These are phyloP conservation scores for Vitis vinifera DNA, from an alignment of 164 flowering plant genomes.

Conservation along the genomic window DNA sequence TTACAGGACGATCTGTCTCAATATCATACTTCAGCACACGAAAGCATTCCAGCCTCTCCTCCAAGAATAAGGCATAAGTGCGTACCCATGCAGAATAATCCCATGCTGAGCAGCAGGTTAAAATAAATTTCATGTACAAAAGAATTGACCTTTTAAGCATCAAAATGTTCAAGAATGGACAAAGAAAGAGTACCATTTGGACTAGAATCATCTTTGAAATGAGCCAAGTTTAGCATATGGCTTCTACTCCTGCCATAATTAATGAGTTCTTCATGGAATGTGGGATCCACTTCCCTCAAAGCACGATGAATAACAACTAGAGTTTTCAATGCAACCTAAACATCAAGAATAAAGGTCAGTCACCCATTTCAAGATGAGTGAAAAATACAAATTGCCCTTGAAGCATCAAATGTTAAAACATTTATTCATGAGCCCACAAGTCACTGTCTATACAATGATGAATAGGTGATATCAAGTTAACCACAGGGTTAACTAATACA, in stretches of 20 bases:
- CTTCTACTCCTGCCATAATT: conserved; percentile 82
- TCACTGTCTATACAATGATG: neutral
- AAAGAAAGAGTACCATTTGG: conserved; percentile 64
- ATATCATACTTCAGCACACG: conserved; percentile 85
- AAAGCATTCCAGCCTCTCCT: conserved; percentile 91
- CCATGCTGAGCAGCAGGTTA: conserved; percentile 69
- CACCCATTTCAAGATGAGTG: no score
- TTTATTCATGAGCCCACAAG: conserved; percentile 1
- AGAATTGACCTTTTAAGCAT: neutral
- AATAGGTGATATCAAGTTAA: neutral
- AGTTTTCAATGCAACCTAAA: conserved; percentile 94
- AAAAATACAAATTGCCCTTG: neutral
- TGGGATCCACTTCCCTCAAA: conserved; percentile 92
- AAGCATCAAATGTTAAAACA: neutral
- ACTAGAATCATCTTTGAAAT: conserved; percentile 98
- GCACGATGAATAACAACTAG: conserved; percentile 94
- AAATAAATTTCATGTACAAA: conserved; percentile 6
- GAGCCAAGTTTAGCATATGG: conserved; percentile 92
- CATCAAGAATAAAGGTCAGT: neutral
- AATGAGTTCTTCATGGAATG: conserved; percentile 88
- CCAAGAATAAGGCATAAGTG: conserved; percentile 85
- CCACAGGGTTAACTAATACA: neutral
- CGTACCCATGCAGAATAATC: conserved; percentile 99
- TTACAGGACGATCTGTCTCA: conserved; percentile 81
- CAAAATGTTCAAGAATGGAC: neutral